phyloP scores from a whole-genome alignment of 306 rosid genomes.

The Senna siamea region DNA sequence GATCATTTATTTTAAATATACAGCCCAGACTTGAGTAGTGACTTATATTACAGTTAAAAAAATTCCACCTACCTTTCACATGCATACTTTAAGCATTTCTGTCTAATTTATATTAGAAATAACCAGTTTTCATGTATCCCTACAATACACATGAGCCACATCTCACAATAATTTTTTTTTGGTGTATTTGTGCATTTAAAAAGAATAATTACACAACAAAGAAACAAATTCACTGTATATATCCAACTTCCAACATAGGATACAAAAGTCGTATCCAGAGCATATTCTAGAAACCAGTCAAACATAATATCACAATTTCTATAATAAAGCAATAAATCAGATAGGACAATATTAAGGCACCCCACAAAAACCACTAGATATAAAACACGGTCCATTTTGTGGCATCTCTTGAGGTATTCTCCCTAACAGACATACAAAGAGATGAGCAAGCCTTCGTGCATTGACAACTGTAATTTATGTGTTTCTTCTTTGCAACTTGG shows the following conservation, averaged over 20 bases:
- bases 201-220: no score
- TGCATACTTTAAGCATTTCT: no score
- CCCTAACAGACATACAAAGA: neutral
- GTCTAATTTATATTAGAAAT: no score
- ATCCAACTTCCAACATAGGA: neutral
- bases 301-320: neutral
- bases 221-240: neutral
- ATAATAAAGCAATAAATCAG: conserved; percentile 7
- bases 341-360: conserved; percentile 14
- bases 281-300: neutral
- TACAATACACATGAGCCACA: no score
- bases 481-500: neutral
- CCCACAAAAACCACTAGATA: neutral
- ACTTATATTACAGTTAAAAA: no score
- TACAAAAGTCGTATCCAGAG: neutral
- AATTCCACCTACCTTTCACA: no score
- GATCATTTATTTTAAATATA: no score
- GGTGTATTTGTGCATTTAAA: no score
- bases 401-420: neutral
- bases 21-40: no score
- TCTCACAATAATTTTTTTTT: no score
- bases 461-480: neutral
- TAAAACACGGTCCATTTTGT: neutral
- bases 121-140: no score
- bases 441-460: neutral